Base-by-base conservation (phyloP, 192 early-diverging fungal species). In the Podila minutissima region DNA sequence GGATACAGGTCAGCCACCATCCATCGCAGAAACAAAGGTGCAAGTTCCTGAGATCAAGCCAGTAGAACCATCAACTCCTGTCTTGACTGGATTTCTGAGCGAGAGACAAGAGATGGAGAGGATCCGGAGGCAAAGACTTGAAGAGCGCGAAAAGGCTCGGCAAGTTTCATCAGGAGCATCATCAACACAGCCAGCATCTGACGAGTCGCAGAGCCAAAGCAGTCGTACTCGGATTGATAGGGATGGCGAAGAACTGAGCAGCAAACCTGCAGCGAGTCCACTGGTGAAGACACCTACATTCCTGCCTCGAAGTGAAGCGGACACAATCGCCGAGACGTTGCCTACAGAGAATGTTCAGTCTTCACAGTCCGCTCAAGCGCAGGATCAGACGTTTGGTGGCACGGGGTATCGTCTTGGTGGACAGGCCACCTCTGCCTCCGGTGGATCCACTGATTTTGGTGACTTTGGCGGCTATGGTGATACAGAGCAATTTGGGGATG, bases 91-190 rank as follows among this genome's bases (percentile, higher is more conserved):
- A 9, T 70, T 70, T 37, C 59, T 81, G 32, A 69, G 11, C 12
- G 77, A 81, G 22, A 65, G 77, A 12, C 77, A 81, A 28, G 77
- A 81, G 37, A 73, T 81, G 77, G 77, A 81, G 51, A 60, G 62
- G 48, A 64, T 81, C 12, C 61, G 71, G 32, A 68, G 77, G 38
- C 60, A 72, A 31, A 62, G 77, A 32, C 66, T 73, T 22, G 71
- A 72, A 12, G 77, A 81, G 4, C 77, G 67, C 28, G 71, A 81
- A 32, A 67, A 61, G 12, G 71, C 64, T 3, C 60, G 28, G 37
- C 22, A 50, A 9, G 5, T 11, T 8, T 19, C 62, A 57, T 67
- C 59, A 4, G 51, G 50, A 35, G 26, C 41, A 38, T 26, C 64
- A 46, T 17, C 60, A 33, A 4, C 37, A 19, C 10, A 37, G 24